Percentiles rank a stretch among this genome's conserved stretches.
Evolutionary conservation across 139 green algal species (phyloP).

Genomic region (Ulvella scutata): DNA sequence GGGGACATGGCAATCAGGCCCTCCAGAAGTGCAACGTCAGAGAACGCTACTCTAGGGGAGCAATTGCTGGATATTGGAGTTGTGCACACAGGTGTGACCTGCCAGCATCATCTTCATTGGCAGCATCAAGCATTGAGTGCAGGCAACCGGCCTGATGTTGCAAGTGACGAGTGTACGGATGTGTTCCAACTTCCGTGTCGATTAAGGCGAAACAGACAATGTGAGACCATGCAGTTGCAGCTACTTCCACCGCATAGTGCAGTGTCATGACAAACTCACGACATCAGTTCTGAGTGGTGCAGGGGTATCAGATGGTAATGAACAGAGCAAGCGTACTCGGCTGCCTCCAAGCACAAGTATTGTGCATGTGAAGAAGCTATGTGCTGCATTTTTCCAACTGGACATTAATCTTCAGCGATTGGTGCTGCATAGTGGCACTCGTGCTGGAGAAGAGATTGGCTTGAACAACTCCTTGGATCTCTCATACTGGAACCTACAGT

Average conservation of each 20-base stretch:
- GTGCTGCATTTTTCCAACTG: slow-evolving; percentile 33
- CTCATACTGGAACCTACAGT: not conserved
- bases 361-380: slow-evolving; percentile 20
- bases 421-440: not conserved
- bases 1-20: not conserved
- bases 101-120: too few species aligned
- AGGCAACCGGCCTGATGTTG: too few species aligned
- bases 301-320: not conserved
- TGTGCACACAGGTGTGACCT: not conserved
- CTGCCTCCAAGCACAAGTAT: slow-evolving; percentile 25
- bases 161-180: not conserved
- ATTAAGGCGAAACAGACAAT: slow-evolving; percentile 14
- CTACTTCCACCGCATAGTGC: not conserved
- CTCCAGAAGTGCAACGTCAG: too few species aligned
- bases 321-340: slow-evolving; percentile 18
- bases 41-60: not conserved
- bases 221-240: not conserved
- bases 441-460: not conserved
- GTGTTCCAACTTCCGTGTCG: not conserved
- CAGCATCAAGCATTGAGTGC: too few species aligned
- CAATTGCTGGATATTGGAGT: not conserved
- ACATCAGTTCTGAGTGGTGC: not conserved
- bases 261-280: not conserved
- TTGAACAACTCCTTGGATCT: not conserved
- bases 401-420: not conserved